Conservation (phyloP, 75 land plant genomes). For the Pseudotsuga menziesii region DNA sequence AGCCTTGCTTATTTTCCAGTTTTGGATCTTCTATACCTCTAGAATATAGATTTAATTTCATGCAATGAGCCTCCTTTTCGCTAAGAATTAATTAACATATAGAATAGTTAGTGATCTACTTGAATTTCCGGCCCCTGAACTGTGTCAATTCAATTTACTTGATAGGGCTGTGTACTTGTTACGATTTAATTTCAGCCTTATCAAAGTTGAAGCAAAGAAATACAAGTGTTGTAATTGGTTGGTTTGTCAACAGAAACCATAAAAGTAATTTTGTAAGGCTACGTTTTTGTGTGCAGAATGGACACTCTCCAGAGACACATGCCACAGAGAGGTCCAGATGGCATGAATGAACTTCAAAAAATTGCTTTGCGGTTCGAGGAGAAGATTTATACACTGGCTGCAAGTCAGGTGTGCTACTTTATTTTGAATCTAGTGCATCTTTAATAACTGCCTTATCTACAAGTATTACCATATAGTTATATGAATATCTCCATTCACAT, state of each 20-base stretch:
- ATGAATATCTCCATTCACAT: no score
- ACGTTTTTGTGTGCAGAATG: slow-evolving; percentile 35
- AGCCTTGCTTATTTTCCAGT: no score
- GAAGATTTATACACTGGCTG: slow-evolving; percentile 56
- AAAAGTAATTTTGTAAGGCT: not conserved
- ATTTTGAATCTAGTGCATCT: no score
- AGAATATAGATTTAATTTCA: no score
- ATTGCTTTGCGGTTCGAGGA: slow-evolving; percentile 80
- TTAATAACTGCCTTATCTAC: no score
- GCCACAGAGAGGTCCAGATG: slow-evolving; percentile 62
- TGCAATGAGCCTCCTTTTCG: no score
- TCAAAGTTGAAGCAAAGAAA: not conserved
- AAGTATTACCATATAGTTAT: no score
- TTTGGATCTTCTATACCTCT: no score
- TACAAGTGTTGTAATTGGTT: not conserved
- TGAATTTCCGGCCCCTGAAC: not conserved
- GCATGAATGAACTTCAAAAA: slow-evolving; percentile 56
- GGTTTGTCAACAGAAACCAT: not conserved
- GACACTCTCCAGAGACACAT: slow-evolving; percentile 66
- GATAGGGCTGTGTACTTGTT: not conserved
- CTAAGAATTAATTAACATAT: no score
- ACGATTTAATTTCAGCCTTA: not conserved
- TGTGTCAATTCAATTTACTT: not conserved
- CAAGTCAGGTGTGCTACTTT: slow-evolving; percentile 44
- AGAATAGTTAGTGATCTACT: not conserved